A percentile compares a stretch with the other conserved stretches of the same genome.
phyloP scores from a whole-genome alignment of 148 eudicot species.

The Persicaria tinctoria region DNA sequence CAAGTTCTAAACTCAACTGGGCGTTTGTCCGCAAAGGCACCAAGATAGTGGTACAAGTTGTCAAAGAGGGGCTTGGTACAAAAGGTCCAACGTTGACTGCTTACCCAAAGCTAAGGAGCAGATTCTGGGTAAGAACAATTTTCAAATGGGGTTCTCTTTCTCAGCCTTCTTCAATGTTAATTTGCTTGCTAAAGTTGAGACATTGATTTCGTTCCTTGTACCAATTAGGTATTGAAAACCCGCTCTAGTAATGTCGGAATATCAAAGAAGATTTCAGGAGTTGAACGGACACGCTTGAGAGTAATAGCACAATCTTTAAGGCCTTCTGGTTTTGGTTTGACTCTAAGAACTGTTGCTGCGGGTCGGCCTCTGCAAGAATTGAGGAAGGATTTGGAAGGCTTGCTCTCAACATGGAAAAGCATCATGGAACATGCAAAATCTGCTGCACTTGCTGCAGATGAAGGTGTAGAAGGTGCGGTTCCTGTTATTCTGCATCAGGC shows the following conservation, averaged over 20 bases:
- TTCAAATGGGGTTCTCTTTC: background rate
- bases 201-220: background rate
- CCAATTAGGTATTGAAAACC: conserved; percentile 45
- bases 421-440: conserved; percentile 87
- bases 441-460: conserved; percentile 96
- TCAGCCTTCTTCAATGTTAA: conserved; percentile 6
- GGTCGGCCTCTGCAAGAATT: conserved; percentile 78
- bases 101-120: conserved; percentile 79
- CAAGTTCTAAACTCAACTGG: conserved; percentile 45
- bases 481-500: conserved; percentile 87
- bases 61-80: conserved; percentile 85
- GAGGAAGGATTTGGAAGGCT: conserved; percentile 76
- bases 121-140: conserved; percentile 70
- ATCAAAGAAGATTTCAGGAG: conserved; percentile 74
- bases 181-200: background rate
- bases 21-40: conserved; percentile 71
- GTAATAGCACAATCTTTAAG: conserved; percentile 77
- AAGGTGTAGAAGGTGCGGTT: conserved; percentile 82
- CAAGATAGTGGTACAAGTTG: conserved; percentile 86
- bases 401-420: conserved; percentile 85
- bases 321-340: conserved; percentile 85
- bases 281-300: conserved; percentile 77
- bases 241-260: conserved; percentile 60
- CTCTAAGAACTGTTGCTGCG: conserved; percentile 82
- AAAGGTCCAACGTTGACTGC: conserved; percentile 89